Evolutionary conservation across 441 rosid species (phyloP).

Genomic region (Sinapis alba): DNA sequence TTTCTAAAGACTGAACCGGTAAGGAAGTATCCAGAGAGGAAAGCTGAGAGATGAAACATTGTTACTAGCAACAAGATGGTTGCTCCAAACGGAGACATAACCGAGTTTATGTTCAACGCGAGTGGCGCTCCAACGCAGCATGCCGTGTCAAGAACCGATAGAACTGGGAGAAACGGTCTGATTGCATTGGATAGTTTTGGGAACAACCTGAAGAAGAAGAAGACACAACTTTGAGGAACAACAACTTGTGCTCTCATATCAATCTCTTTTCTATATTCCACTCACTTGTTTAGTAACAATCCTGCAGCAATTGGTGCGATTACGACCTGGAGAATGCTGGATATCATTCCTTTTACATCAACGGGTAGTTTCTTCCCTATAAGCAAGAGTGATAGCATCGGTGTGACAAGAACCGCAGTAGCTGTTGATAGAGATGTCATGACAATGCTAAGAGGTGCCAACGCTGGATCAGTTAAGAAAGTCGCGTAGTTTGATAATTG

Average conservation of each 20-base stretch:
- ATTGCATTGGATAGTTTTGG: slow-evolving; percentile 69
- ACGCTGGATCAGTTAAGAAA: slow-evolving; percentile 76
- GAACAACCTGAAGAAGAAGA: slow-evolving; percentile 58
- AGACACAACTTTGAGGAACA: not conserved
- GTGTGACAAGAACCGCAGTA: slow-evolving; percentile 80
- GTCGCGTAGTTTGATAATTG: slow-evolving; percentile 95
- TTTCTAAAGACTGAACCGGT: slow-evolving; percentile 60
- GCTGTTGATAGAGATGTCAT: slow-evolving; percentile 94
- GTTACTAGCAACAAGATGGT: slow-evolving; percentile 53
- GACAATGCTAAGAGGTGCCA: slow-evolving; percentile 91
- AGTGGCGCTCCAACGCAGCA: slow-evolving; percentile 94
- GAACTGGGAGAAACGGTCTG: slow-evolving; percentile 70
- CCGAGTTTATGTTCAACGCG: slow-evolving; percentile 75
- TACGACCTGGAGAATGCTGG: slow-evolving; percentile 89
- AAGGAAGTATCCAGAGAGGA: slow-evolving; percentile 68
- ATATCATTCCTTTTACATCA: slow-evolving; percentile 92
- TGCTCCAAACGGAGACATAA: slow-evolving; percentile 80
- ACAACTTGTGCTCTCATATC: not conserved
- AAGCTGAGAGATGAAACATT: slow-evolving; percentile 77
- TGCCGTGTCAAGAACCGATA: slow-evolving; percentile 85
- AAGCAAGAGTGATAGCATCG: slow-evolving; percentile 76
- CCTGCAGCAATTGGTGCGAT: slow-evolving; percentile 84
- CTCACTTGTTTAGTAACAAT: slow-evolving; percentile 78
- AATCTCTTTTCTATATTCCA: not conserved
- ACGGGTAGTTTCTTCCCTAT: slow-evolving; percentile 89